Base-by-base conservation (phyloP, 208 protist species). In the Trypanosoma theileri region DNA sequence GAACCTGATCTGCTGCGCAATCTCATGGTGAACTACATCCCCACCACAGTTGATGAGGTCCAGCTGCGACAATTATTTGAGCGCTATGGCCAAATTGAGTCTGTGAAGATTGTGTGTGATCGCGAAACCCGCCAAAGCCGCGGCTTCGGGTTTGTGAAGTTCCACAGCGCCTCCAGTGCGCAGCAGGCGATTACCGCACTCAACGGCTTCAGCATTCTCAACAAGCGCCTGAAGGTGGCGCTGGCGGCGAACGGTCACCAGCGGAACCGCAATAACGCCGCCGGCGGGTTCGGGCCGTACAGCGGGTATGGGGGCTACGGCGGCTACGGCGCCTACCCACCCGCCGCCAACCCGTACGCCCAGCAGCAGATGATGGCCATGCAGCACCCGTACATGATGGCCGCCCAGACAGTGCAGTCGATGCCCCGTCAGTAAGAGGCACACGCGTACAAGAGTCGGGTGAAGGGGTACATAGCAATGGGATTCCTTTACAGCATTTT, bases 121-220 rank as follows among this genome's bases (percentile, higher is more conserved):
- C 86, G 83, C 68, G 80, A 89, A 31, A 94, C 82, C 44, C 82
- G 80, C 68, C 81, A 92, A 78, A 94, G 87, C 76, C 85, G 88
- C 62, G 91, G 91, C 64, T 96, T 93, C 77, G 88, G 88, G 56
- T 96, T 96, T 70, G 89, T 96, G 68, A 94, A 95, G 82, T 96
- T 90, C 73, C 76, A 85, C 71, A 81, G 73, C 21, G 79, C 77
- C 14, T 71, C 80, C 50, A 88, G 79, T 71, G 88, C 91, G 35
- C 79, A 92, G 69, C 77, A 85, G 78, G 91, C 88, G 16, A 91
- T 93, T 64, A 72, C 71, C 59, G 75, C 79, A 45, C 80, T 96
- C 59, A 94, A 96, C 77, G 88, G 88, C 59, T 94, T 86, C 79
- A 81, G 75, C 56, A 85, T 94, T 66, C 80, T 91, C 69, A 94